Percentiles rank a stretch among this genome's conserved stretches.
Evolutionary conservation across 306 rosid species (phyloP).

Genomic region (Abrus precatorius): DNA sequence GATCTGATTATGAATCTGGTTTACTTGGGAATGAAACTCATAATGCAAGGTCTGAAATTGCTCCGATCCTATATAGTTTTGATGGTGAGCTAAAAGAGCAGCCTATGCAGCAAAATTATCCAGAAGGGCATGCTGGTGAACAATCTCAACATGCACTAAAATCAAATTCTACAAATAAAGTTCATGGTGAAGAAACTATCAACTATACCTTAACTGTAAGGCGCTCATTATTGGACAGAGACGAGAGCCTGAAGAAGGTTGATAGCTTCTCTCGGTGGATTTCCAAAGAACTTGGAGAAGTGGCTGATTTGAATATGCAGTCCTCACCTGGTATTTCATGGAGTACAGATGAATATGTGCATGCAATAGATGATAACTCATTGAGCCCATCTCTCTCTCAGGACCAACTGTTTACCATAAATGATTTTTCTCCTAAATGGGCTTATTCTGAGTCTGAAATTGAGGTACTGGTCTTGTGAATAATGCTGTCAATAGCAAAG

Average conservation of each 20-base stretch:
- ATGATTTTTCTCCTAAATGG: slow-evolving; percentile 86
- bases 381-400: slow-evolving; percentile 92
- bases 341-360: slow-evolving; percentile 77
- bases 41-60: slow-evolving; percentile 52
- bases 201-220: slow-evolving; percentile 62
- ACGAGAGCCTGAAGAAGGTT: slow-evolving; percentile 86
- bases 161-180: slow-evolving; percentile 54
- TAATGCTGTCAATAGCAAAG: slow-evolving; percentile 28
- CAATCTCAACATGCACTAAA: slow-evolving; percentile 48
- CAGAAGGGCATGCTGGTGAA: slow-evolving; percentile 53
- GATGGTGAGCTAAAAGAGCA: slow-evolving; percentile 55
- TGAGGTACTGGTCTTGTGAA: slow-evolving; percentile 63
- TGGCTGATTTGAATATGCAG: slow-evolving; percentile 79
- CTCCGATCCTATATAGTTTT: slow-evolving; percentile 47
- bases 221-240: slow-evolving; percentile 67
- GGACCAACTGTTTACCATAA: slow-evolving; percentile 84
- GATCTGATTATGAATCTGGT: slow-evolving; percentile 47
- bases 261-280: slow-evolving; percentile 95
- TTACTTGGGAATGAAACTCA: slow-evolving; percentile 51
- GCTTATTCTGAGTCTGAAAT: slow-evolving; percentile 67
- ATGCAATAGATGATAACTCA: slow-evolving; percentile 73
- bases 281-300: slow-evolving; percentile 78
- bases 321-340: slow-evolving; percentile 83
- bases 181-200: slow-evolving; percentile 60
- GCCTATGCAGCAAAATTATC: slow-evolving; percentile 51